Percentiles rank a stretch among this genome's conserved stretches.
phyloP scores from a whole-genome alignment of 164 flowering plant genomes.

The Malania oleifera region DNA sequence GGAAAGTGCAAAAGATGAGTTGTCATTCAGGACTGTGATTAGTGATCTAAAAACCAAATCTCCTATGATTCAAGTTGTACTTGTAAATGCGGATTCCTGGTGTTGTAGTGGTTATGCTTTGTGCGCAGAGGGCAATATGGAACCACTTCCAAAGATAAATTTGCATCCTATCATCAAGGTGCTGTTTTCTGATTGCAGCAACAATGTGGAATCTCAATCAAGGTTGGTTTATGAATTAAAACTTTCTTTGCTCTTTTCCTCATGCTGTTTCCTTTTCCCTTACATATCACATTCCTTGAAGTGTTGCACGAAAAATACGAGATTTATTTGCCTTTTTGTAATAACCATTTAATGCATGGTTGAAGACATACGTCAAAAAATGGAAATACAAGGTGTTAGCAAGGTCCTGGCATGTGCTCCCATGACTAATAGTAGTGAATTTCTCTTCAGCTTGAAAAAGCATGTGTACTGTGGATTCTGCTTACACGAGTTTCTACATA shows the following conservation, averaged over 20 bases:
- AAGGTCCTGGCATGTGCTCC: too few relatives aligned
- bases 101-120: constrained; percentile 50
- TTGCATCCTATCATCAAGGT: constrained; percentile 71
- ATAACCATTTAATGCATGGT: too few relatives aligned
- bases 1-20: constrained; percentile 74
- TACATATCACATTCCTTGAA: too few relatives aligned
- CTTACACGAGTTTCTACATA: too few relatives aligned
- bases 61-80: constrained; percentile 59
- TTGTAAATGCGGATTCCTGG: constrained; percentile 75
- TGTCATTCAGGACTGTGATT: constrained; percentile 73
- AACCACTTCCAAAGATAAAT: constrained; percentile 27
- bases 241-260: background rate
- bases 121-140: constrained; percentile 18
- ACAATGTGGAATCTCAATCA: constrained; percentile 30
- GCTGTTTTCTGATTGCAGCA: constrained; percentile 54
- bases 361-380: too few relatives aligned
- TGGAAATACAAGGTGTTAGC: too few relatives aligned
- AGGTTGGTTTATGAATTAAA: constrained; percentile 37
- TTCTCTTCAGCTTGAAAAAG: too few relatives aligned
- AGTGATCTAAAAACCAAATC: constrained; percentile 56
- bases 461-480: too few relatives aligned
- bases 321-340: too few relatives aligned
- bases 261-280: background rate
- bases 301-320: background rate
- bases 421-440: too few relatives aligned